Conservation (phyloP, 1,139 yeast species). For the Casaregolazyma lundiana region DNA sequence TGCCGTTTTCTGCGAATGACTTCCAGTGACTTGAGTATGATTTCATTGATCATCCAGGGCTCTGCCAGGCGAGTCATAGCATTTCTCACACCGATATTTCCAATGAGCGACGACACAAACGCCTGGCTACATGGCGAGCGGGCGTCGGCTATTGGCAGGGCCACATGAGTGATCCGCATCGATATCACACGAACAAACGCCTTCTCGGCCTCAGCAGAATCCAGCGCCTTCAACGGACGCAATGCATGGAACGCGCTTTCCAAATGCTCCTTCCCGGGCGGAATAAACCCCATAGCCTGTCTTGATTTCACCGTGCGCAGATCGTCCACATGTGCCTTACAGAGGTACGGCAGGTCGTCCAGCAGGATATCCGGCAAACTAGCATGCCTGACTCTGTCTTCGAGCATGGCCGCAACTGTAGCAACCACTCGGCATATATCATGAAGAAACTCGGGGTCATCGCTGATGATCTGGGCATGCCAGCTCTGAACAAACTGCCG, state of each 20-base stretch:
- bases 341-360: constrained; percentile 41
- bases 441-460: constrained; percentile 25
- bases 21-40: constrained; percentile 32
- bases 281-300: constrained; percentile 15
- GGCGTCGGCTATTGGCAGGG: constrained; percentile 39
- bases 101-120: constrained; percentile 38
- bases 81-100: constrained; percentile 40
- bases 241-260: constrained; percentile 32
- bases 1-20: background rate
- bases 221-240: constrained; percentile 50
- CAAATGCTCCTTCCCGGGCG: constrained; percentile 14
- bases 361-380: constrained; percentile 36
- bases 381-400: constrained; percentile 18
- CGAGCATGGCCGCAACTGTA: constrained; percentile 11
- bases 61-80: constrained; percentile 41
- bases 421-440: constrained; percentile 11
- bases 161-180: constrained; percentile 31
- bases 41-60: constrained; percentile 43
- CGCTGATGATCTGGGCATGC: constrained; percentile 42
- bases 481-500: constrained; percentile 45
- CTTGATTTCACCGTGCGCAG: constrained; percentile 26
- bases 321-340: constrained; percentile 36
- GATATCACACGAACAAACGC: constrained; percentile 36
- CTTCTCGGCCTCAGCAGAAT: constrained; percentile 22
- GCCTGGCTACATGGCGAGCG: constrained; percentile 37